Base-by-base conservation (phyloP, 306 rosid species). In the Neltuma alba region DNA sequence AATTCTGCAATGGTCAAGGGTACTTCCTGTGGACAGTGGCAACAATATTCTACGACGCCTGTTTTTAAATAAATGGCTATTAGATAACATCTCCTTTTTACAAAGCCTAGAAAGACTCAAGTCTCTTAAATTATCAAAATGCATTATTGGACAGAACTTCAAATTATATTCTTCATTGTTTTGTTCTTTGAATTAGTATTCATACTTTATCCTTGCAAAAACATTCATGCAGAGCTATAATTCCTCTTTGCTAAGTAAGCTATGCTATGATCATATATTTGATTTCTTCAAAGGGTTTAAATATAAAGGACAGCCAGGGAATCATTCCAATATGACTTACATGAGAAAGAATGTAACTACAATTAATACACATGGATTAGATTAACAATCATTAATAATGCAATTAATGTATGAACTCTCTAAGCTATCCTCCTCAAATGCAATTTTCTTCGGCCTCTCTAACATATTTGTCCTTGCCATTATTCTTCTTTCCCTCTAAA, bases 341-440 rank as follows among this genome's bases (percentile, higher is more conserved):
- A 76, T 61, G 79, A 7, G 28, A 61, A 82, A 86, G 82, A 86
- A 83, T 76, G 83, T 76, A 50, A 45, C 77, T 63, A 80, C 79
- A 80, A 86, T 67, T 81, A 86, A 86, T 86, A 72, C 82, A 47
- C 60, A 81, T 69, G 79, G 88, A 82, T 85, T 85, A 78, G 88
- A 74, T 74, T 58, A 36, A 38, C 74, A 82, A 58, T 76, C 70
- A 82, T 76, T 74, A 79, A 72, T 80, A 86, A 86, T 82, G 86
- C 77, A 80, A 76, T 83, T 83, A 70, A 79, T 83, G 73, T 72
- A 77, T 76, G 76, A 76, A 80, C 79, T 60, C 30, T 70, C 82
- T 65, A 79, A 44, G 36, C 74, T 69, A 68, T 42, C 76, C 72
- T 16, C 66, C 31, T 21, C 31, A 57, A 61, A 73, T 67, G 74